A percentile compares a stretch with the other conserved stretches of the same genome.
Conservation (phyloP, 2,329 filamentous ascomycete genomes). For the Zasmidium citrigriseum region DNA sequence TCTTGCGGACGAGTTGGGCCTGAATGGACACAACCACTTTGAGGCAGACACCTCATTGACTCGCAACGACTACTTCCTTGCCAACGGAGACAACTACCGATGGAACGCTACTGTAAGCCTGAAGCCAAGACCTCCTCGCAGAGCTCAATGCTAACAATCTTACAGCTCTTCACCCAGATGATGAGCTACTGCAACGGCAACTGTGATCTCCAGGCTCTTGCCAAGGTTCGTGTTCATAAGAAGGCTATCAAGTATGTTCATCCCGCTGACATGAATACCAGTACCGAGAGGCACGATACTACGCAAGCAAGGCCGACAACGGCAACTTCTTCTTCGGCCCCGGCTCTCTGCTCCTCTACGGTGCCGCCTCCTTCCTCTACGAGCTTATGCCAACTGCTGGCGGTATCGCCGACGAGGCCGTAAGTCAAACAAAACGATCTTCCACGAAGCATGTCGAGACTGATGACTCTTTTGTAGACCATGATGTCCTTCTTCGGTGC, state of each 20-base stretch:
- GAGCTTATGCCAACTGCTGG: constrained; percentile 36
- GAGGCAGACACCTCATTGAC: constrained; percentile 45
- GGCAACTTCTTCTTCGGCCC: constrained; percentile 45
- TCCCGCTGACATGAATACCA: constrained; percentile 40
- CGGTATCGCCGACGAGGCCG: constrained; percentile 26
- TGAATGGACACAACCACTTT: constrained; percentile 47
- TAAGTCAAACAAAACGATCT: too few relatives aligned
- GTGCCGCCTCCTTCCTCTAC: constrained; percentile 48
- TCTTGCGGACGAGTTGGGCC: constrained; percentile 43
- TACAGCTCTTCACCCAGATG: constrained; percentile 19
- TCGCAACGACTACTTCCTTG: constrained; percentile 43
- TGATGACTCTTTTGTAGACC: too few relatives aligned
- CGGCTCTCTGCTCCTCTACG: constrained; percentile 41
- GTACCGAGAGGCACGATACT: constrained; percentile 34
- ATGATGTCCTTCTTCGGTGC: constrained; percentile 34
- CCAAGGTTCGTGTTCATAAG: constrained; percentile 41
- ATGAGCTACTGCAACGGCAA: constrained; percentile 3
- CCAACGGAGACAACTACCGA: constrained; percentile 34
- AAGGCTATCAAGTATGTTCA: constrained; percentile 39
- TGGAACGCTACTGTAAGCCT: constrained; percentile 45
- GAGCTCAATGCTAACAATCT: constrained; percentile 37
- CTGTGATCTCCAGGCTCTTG: constrained; percentile 25
- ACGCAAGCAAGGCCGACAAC: constrained; percentile 34
- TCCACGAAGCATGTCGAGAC: too few relatives aligned
- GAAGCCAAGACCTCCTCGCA: constrained; percentile 38